phyloP scores from a whole-genome alignment of 148 eudicot genomes.

The Simmondsia chinensis region DNA sequence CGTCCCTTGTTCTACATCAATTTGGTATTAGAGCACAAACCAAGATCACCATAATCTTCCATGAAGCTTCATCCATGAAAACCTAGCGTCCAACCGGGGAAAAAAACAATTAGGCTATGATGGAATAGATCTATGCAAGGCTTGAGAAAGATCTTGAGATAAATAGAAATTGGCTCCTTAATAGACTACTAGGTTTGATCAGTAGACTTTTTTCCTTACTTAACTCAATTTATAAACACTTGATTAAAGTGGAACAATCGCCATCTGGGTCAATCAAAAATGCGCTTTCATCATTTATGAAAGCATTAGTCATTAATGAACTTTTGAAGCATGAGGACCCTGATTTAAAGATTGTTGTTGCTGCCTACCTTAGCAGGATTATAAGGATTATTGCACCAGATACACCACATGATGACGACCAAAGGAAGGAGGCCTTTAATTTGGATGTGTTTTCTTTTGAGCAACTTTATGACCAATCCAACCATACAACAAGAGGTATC shows the following conservation, averaged over 20 bases:
- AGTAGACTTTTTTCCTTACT: no score
- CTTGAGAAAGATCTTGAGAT: no score
- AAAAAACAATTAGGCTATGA: no score
- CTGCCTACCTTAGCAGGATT: constrained; percentile 91
- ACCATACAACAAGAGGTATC: constrained; percentile 55
- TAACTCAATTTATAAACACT: no score
- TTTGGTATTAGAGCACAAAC: no score
- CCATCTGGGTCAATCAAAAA: constrained; percentile 64
- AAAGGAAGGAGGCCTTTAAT: constrained; percentile 88
- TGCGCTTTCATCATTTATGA: constrained; percentile 61
- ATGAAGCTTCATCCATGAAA: no score
- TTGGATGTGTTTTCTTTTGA: constrained; percentile 85
- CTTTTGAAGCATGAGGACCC: constrained; percentile 53
- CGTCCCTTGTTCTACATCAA: no score
- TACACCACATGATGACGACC: constrained; percentile 81
- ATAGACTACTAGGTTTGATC: no score
- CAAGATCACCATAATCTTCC: no score
- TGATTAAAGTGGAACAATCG: constrained; percentile 77
- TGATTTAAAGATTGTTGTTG: constrained; percentile 81
- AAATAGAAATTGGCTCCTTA: no score
- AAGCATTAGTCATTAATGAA: constrained; percentile 47
- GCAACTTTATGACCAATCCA: constrained; percentile 53
- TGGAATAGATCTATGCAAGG: no score
- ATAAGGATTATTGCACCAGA: constrained; percentile 98
- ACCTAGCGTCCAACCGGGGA: no score